Percentiles rank a stretch among this genome's conserved stretches.
Conservation (phyloP, 768 basidiomycete genomes). For the Lactarius hatsudake region DNA sequence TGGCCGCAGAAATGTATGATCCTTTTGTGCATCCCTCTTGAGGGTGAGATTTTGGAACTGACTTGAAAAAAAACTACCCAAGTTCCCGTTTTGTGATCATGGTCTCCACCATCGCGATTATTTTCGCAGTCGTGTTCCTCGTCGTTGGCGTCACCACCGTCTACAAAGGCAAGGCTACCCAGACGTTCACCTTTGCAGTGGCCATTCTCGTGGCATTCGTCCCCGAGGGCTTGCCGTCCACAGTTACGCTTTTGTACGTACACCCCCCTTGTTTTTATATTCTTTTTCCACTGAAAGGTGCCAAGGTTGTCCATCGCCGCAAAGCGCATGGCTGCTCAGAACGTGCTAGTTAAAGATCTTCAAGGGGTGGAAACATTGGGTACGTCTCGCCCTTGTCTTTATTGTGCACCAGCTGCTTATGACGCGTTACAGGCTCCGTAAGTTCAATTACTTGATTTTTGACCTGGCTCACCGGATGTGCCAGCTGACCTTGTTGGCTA, state of each 20-base stretch:
- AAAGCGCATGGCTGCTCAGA: slow-evolving; percentile 67
- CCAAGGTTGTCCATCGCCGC: slow-evolving; percentile 58
- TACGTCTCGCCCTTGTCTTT: slow-evolving; percentile 22
- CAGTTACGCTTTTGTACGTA: slow-evolving; percentile 54
- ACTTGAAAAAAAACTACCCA: background rate
- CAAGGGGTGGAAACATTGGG: slow-evolving; percentile 71
- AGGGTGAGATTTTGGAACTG: background rate
- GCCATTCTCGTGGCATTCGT: slow-evolving; percentile 62
- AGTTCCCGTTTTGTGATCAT: slow-evolving; percentile 61
- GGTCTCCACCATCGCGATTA: slow-evolving; percentile 58
- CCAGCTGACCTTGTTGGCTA: slow-evolving; percentile 61
- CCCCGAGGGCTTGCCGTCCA: slow-evolving; percentile 62
- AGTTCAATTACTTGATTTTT: slow-evolving; percentile 13
- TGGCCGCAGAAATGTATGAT: slow-evolving; percentile 62
- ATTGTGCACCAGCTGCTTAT: slow-evolving; percentile 20
- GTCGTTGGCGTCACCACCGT: slow-evolving; percentile 62
- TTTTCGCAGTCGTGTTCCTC: slow-evolving; percentile 64
- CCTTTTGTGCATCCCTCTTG: background rate
- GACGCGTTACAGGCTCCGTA: slow-evolving; percentile 24
- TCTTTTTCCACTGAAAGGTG: background rate
- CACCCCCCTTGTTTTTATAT: background rate
- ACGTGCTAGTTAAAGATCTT: slow-evolving; percentile 71
- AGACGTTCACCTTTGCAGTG: slow-evolving; percentile 61
- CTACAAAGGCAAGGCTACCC: slow-evolving; percentile 58
- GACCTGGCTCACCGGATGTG: slow-evolving; percentile 11